Evolutionary conservation across 2,329 filamentous ascomycete species (phyloP).

Genomic region (Ilyonectria mors-panacis): DNA sequence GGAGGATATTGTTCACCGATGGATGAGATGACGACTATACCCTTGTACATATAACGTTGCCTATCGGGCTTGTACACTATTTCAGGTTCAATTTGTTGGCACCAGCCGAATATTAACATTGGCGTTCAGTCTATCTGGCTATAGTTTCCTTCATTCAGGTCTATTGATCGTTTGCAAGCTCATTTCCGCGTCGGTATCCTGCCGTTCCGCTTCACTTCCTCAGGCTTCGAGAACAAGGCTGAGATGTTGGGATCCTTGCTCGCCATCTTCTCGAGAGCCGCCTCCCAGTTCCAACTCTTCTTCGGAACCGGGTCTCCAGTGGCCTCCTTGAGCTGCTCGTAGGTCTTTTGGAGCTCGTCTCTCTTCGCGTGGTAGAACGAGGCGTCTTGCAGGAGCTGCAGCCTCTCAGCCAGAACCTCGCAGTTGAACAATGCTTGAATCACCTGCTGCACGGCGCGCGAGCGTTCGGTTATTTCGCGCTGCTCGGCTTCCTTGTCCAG

Average conservation of each 20-base stretch:
- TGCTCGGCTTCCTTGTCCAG: neutral
- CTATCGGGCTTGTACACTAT: conserved; percentile 23
- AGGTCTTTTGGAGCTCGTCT: neutral
- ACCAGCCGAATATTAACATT: neutral
- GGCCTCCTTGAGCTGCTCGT: neutral
- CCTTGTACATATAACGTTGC: conserved; percentile 34
- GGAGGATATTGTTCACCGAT: conserved; percentile 17
- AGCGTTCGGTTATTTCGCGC: neutral
- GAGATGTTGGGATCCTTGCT: neutral
- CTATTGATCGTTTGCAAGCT: neutral
- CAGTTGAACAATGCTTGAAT: neutral
- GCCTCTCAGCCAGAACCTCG: neutral
- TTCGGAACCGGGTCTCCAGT: neutral
- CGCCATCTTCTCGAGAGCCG: neutral
- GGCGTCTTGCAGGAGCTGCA: neutral
- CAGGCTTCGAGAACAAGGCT: neutral
- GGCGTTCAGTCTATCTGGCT: too few relatives aligned
- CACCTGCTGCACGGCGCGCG: neutral
- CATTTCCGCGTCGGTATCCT: neutral
- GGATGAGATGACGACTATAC: conserved; percentile 47
- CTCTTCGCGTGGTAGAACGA: neutral
- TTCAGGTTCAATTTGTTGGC: neutral
- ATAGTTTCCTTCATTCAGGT: too few relatives aligned
- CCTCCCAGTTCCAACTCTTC: neutral
- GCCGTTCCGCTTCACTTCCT: neutral